Evolutionary conservation across 2,329 filamentous ascomycete genomes (phyloP).

Genomic region (Massarina eburnea): DNA sequence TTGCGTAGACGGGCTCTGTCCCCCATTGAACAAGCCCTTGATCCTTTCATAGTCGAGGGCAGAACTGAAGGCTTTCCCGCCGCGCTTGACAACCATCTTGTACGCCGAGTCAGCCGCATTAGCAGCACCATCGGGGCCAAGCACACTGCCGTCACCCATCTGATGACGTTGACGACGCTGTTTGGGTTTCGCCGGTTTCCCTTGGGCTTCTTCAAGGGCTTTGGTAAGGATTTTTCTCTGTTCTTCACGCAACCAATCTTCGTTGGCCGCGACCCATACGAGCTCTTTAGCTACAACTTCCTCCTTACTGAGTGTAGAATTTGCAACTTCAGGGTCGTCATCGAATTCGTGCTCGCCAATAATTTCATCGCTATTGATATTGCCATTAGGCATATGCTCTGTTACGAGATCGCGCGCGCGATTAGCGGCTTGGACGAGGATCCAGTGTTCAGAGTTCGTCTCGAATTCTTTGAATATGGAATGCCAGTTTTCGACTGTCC

Average conservation of each 20-base stretch:
- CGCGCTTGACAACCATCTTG: constrained; percentile 51
- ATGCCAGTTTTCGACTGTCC: constrained; percentile 35
- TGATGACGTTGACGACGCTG: constrained; percentile 41
- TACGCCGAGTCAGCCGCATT: constrained; percentile 49
- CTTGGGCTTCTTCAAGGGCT: constrained; percentile 61
- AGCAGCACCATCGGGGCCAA: constrained; percentile 45
- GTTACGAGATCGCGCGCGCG: constrained; percentile 33
- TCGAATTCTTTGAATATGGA: constrained; percentile 31
- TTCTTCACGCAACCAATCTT: constrained; percentile 85
- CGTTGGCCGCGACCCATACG: constrained; percentile 94
- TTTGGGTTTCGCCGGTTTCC: constrained; percentile 53
- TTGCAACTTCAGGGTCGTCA: constrained; percentile 82
- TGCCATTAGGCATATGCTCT: constrained; percentile 25
- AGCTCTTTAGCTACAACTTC: constrained; percentile 84
- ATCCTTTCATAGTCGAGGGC: constrained; percentile 52
- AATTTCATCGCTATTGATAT: constrained; percentile 48
- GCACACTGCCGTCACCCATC: constrained; percentile 45
- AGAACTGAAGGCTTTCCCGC: constrained; percentile 45
- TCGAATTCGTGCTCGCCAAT: constrained; percentile 83
- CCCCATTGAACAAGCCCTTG: constrained; percentile 42
- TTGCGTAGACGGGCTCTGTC: constrained; percentile 7
- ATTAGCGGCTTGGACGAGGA: constrained; percentile 27
- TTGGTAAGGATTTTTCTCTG: constrained; percentile 80
- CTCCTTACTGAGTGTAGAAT: constrained; percentile 71
- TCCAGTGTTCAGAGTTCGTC: constrained; percentile 30